Conservation (phyloP, 2,329 filamentous ascomycete genomes). For the Botryotinia calthae region DNA sequence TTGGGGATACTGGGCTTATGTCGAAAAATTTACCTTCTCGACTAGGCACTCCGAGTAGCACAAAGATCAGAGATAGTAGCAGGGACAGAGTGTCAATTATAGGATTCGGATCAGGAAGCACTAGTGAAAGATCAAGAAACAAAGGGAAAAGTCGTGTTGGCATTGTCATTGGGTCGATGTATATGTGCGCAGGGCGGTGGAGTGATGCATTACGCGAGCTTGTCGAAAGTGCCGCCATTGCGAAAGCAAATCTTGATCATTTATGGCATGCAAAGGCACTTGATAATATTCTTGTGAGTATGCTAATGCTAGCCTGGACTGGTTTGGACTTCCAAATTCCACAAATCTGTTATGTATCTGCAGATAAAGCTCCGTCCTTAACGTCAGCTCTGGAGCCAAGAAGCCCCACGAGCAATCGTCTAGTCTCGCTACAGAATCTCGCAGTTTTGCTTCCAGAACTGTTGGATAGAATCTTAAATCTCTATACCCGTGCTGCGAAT, state of each 20-base stretch:
- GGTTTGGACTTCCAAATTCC: slow-evolving; percentile 80
- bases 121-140: slow-evolving; percentile 73
- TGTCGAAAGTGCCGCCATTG: slow-evolving; percentile 72
- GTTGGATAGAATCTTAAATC: slow-evolving; percentile 68
- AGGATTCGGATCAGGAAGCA: slow-evolving; percentile 69
- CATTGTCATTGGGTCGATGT: slow-evolving; percentile 79
- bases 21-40: slow-evolving; percentile 28
- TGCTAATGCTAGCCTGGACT: slow-evolving; percentile 81
- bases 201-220: slow-evolving; percentile 82
- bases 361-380: slow-evolving; percentile 36
- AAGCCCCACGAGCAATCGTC: slow-evolving; percentile 38
- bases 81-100: slow-evolving; percentile 59
- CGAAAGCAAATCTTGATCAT: slow-evolving; percentile 81
- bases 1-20: slow-evolving; percentile 24
- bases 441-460: slow-evolving; percentile 67
- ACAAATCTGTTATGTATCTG: slow-evolving; percentile 45
- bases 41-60: slow-evolving; percentile 25
- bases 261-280: slow-evolving; percentile 97
- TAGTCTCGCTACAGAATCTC: slow-evolving; percentile 49
- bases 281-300: slow-evolving; percentile 78
- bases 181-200: slow-evolving; percentile 88
- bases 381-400: slow-evolving; percentile 29
- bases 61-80: slow-evolving; percentile 30
- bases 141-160: slow-evolving; percentile 77
- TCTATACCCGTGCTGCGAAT: slow-evolving; percentile 66